Conservation (phyloP, 1,284 basidiomycete species). For the Hemileia vastatrix region DNA sequence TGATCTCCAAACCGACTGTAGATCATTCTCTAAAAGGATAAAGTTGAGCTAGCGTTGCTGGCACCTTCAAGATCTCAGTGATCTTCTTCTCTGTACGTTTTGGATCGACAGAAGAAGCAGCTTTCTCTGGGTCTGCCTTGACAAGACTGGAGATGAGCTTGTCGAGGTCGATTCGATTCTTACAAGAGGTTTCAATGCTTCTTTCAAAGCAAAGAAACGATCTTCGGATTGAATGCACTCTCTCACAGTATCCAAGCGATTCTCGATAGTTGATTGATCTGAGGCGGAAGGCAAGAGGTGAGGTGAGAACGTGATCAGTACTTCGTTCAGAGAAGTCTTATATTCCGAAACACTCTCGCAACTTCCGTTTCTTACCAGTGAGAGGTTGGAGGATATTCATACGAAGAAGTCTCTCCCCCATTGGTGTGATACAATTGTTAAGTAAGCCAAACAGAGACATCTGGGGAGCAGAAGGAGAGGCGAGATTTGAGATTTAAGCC, state of each 20-base stretch:
- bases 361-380: slow-evolving; percentile 59
- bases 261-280: slow-evolving; percentile 61
- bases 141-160: slow-evolving; percentile 60
- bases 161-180: slow-evolving; percentile 65
- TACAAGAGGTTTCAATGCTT: slow-evolving; percentile 56
- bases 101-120: slow-evolving; percentile 8
- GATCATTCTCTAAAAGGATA: no score
- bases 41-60: background rate
- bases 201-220: slow-evolving; percentile 58
- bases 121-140: slow-evolving; percentile 25
- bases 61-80: slow-evolving; percentile 64
- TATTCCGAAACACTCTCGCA: no score
- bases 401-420: slow-evolving; percentile 69
- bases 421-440: slow-evolving; percentile 74
- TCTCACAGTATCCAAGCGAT: slow-evolving; percentile 68
- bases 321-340: no score
- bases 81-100: slow-evolving; percentile 61
- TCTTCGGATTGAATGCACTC: slow-evolving; percentile 69
- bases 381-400: slow-evolving; percentile 73
- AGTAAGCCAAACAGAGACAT: slow-evolving; percentile 47
- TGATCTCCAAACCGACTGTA: no score
- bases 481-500: no score
- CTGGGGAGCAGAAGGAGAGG: no score
- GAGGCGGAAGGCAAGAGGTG: slow-evolving; percentile 12
- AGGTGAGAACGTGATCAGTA: slow-evolving; percentile 12